Base-by-base conservation (phyloP, 805 yeast genomes). In the Wickerhamiella australiensis region DNA sequence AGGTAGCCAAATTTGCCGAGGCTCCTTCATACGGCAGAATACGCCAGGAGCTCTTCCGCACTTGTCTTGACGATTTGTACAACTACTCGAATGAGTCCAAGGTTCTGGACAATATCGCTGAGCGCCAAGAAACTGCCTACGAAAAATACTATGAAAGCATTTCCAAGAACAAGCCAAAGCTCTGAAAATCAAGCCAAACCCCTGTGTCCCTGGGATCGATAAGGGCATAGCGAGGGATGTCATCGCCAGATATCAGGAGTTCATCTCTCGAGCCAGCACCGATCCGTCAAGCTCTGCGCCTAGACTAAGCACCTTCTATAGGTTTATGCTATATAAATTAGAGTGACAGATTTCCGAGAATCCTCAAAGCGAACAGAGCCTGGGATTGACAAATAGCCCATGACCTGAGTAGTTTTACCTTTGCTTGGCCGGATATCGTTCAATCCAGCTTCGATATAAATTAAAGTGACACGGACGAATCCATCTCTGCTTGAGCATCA, bases 21-120 rank as follows among this genome's bases (percentile, higher is more conserved):
- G 56, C 66, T 26, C 64, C 63, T 1, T 54, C 65, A 17, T 66
- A 66, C 49, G 66, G 62, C 7, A 40, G 49, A 17, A 57, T 62
- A 46, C 60, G 66, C 29, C 49, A 51, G 41, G 65, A 61, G 42
- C 54, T 62, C 29, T 55, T 53, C 44, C 54, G 60, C 42, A 57
- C 59, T 22, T 60, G 59, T n/a, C 53, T 62, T 37, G 38, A 41
- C 13, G 61, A 59, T 43, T 49, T 61, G 26, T 47, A 50, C 38
- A 20, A 40, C 11, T 57, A 42, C 48, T 45, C 54, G n/a, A 50
- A 50, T 20, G 57, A 56, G 31, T 47, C 21, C 36, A 53, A 27
- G 20, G 36, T 41, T 5, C 33, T 13, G 27, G 50, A 43, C 13
- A 38, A 15, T 22, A 26, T 36, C 35, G 11, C 18, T 18, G 54